Base-by-base conservation (phyloP, 2,329 filamentous ascomycete species). In the Colletotrichum acutatum region DNA sequence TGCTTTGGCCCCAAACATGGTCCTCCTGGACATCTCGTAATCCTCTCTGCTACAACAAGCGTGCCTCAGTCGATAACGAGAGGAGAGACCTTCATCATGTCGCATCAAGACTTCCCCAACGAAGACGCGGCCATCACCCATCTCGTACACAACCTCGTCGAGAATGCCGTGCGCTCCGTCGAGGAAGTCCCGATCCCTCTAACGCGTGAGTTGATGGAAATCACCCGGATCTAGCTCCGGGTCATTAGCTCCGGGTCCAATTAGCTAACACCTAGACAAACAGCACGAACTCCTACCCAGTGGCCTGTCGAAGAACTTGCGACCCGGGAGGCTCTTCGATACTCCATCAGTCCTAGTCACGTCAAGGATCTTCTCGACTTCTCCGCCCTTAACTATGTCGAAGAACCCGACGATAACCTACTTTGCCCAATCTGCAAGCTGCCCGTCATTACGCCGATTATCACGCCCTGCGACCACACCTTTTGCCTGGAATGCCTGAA, bases 401-500 rank as follows among this genome's bases (percentile, higher is more conserved):
- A 78, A 56, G 84, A 83, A 22, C 77, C 82, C 46, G 87, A 89
- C 76, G 80, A 85, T 68, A 87, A 86, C 60, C 79, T 88, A 14
- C 82, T 89, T 68, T 87, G 85, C 63, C 87, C 87, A 4, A 87
- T 90, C 73, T 93, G 91, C 81, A 89, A 89, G 76, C 86, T 89
- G 12, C 88, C 91, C 3, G 85, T 92, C 54, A 83, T 92, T 60
- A 84, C 88, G 16, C 90, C 91, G 0, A 84, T 90, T 60, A 90
- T 90, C 54, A 92, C 90, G 0, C 82, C 83, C 8, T 93, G 91
- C 80, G 89, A 91, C 71, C 91, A 93, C 78, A 90, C 90, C 14
- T 93, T 93, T 78, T 93, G 91, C 77, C 86, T 87, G 64, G 83
- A 84, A 5, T 93, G 91, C 77, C 83, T 92, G 30, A 76, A 81